phyloP scores from a whole-genome alignment of 2,329 filamentous ascomycete genomes.

The Xenosphaeropsis pyriputrescens region DNA sequence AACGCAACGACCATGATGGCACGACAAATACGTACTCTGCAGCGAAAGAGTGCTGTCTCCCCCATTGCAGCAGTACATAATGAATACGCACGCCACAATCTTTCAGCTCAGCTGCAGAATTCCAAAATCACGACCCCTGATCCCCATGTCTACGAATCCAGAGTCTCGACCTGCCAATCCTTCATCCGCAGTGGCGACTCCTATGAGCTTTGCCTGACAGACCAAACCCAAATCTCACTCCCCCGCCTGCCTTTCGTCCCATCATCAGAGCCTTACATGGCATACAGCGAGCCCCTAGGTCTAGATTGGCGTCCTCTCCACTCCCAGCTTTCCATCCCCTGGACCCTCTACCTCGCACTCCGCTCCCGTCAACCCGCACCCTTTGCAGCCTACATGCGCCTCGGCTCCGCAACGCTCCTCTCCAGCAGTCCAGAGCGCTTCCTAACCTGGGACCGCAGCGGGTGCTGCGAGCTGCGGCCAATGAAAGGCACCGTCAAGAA shows the following conservation, averaged over 20 bases:
- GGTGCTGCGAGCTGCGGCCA: constrained; percentile 65
- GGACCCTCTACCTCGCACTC: constrained; percentile 17
- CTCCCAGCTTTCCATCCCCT: constrained; percentile 5
- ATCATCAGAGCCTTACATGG: background rate
- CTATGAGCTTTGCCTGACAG: constrained; percentile 25
- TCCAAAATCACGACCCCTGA: constrained; percentile 3
- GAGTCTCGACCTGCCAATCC: constrained; percentile 19
- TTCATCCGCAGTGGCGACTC: constrained; percentile 22
- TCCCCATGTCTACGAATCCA: constrained; percentile 16
- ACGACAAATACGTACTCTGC: background rate
- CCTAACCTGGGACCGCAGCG: constrained; percentile 48
- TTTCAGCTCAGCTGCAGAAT: constrained; percentile 8
- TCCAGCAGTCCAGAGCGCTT: constrained; percentile 86
- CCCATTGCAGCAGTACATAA: background rate
- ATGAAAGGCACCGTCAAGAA: constrained; percentile 97
- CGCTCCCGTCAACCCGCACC: constrained; percentile 17
- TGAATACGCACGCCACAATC: background rate
- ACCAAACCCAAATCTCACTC: constrained; percentile 13
- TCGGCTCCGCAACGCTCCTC: constrained; percentile 57
- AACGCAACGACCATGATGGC: constrained; percentile 8
- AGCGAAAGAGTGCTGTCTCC: too few relatives aligned
- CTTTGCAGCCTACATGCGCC: constrained; percentile 63
- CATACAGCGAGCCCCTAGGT: background rate
- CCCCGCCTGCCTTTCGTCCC: background rate
- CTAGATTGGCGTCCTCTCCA: background rate